phyloP scores from a whole-genome alignment of 352 stramenopile genomes.

The Globisporangium canariense region DNA sequence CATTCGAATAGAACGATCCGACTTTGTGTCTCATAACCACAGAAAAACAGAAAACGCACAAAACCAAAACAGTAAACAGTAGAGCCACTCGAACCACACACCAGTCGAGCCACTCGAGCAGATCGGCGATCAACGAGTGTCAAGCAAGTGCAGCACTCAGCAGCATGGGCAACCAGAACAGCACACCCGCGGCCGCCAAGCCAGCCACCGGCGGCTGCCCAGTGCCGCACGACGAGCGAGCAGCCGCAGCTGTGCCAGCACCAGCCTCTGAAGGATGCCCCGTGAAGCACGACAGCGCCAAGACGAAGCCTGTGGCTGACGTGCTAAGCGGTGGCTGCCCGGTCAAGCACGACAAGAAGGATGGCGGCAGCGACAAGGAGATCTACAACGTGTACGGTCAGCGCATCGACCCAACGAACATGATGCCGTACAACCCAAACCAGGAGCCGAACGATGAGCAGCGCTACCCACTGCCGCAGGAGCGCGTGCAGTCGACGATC shows the following conservation, averaged over 20 bases:
- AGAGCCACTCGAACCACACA: background rate
- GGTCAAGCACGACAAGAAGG: constrained; percentile 33
- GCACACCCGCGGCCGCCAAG: constrained; percentile 24
- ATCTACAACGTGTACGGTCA: constrained; percentile 98
- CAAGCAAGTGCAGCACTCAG: constrained; percentile 1
- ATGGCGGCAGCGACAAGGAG: constrained; percentile 32
- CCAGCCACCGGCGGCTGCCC: constrained; percentile 31
- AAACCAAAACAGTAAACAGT: too few relatives aligned
- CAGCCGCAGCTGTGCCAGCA: constrained; percentile 6
- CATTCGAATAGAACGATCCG: too few relatives aligned
- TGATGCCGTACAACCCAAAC: constrained; percentile 97
- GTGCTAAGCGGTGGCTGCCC: constrained; percentile 47
- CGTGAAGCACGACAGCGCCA: constrained; percentile 56
- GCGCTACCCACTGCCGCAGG: constrained; percentile 86
- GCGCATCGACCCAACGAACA: constrained; percentile 96
- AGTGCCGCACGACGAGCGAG: constrained; percentile 44
- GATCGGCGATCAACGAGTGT: background rate
- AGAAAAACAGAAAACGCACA: too few relatives aligned
- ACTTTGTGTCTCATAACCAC: too few relatives aligned
- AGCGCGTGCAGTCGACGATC: constrained; percentile 95
- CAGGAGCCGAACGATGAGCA: constrained; percentile 92
- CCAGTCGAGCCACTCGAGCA: background rate
- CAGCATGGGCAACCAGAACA: constrained; percentile 70
- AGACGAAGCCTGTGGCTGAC: constrained; percentile 16
- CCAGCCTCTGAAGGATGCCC: constrained; percentile 50